Base-by-base conservation (phyloP, 306 rosid genomes). In the Prunus mongolica region DNA sequence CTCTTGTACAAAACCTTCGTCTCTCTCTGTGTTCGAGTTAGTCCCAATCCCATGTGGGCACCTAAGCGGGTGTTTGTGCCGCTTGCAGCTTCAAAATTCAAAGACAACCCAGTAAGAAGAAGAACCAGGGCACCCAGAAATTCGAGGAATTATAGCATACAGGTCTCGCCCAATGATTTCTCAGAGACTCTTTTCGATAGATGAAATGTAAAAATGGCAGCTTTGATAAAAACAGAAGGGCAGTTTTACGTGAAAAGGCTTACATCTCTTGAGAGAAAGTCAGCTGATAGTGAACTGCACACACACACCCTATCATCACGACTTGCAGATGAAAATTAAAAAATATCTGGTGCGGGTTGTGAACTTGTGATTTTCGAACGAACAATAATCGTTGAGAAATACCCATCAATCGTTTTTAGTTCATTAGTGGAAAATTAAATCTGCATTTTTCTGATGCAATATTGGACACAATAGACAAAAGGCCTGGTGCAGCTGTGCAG, bases 31-130 rank as follows among this genome's bases (percentile, higher is more conserved):
- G 73, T 76, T 27, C 72, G 76, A 77, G 86, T 74, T 72, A 82
- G 76, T 86, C 84, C 86, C 89, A 93, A 89, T 91, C 98, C 97
- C 98, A 93, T 93, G 98, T 88, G 96, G 83, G 84, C 79, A 70
- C 32, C 62, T 16, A 50, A 44, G 32, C 67, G 14, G 65, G 55
- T 45, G 24, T 52, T 52, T 52, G 44, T 32, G 67, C 81, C 76
- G 73, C 71, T 58, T 72, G 9, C 47, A 71, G 65, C 70, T 55
- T 11, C 16, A 10, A 64, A 71, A 46, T 28, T 71, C 50, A 8
- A 28, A 56, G 25, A 60, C 27, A 82, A 27, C 76, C 49, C 60
- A 69, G 44, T 5, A 27, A 16, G 72, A 30, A 27, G 19, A 28
- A 32, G 27, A 24, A 28, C n/a, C 15, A 49, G 38, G 64, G 76